Conservation (phyloP, 176 grass and related monocot species). For the Paspalum notatum region DNA sequence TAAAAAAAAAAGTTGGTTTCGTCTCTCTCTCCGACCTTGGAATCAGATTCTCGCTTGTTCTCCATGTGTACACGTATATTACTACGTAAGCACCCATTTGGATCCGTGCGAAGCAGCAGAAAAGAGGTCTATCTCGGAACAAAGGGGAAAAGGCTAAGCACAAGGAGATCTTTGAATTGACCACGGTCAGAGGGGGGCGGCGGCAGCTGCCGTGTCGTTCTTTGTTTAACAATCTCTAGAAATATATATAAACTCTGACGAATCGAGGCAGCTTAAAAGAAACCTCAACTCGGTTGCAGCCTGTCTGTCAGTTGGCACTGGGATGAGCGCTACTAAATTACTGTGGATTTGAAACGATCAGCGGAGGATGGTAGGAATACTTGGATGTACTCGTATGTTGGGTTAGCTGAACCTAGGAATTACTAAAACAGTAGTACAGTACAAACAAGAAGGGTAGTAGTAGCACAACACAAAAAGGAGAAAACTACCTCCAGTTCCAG, state of each 20-base stretch:
- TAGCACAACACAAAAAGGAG: no score
- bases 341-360: not conserved
- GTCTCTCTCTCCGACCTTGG: not conserved
- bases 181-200: not conserved
- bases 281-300: not conserved
- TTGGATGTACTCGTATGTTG: not conserved
- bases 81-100: no score
- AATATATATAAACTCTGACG: not conserved
- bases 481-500: no score
- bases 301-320: conserved; percentile 11
- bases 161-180: conserved; percentile 44
- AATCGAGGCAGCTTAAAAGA: not conserved
- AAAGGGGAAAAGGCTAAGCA: not conserved
- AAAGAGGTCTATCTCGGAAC: not conserved
- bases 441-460: not conserved
- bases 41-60: conserved; percentile 27
- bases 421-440: no score
- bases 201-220: conserved; percentile 10
- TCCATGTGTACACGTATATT: not conserved
- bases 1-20: no score
- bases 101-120: not conserved
- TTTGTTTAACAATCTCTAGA: conserved; percentile 24
- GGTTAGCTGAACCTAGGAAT: not conserved
- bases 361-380: not conserved
- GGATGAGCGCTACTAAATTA: not conserved